phyloP scores from a whole-genome alignment of 169 alveolate species.

The Eimeria maxima region DNA sequence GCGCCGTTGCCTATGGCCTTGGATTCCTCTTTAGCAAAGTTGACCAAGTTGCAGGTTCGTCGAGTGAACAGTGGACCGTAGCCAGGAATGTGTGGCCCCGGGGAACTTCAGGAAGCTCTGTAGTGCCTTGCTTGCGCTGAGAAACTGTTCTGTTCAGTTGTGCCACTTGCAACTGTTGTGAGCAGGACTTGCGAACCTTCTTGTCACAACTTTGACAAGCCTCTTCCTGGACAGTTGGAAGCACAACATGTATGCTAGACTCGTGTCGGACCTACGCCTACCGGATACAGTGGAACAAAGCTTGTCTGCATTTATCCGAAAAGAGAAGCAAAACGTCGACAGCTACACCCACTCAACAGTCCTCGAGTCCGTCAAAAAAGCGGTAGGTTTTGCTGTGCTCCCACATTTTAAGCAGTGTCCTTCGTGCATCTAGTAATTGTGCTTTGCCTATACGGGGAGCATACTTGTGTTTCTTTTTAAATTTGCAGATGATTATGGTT shows the following conservation, averaged over 20 bases:
- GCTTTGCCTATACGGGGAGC: background rate
- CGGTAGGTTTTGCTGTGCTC: background rate
- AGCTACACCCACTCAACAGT: conserved; percentile 69
- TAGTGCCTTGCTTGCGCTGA: background rate
- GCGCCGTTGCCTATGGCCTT: conserved; percentile 75
- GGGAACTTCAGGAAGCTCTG: background rate
- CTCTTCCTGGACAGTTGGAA: conserved; percentile 50
- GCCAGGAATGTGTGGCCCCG: background rate
- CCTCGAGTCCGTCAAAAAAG: background rate
- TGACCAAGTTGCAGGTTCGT: conserved; percentile 71
- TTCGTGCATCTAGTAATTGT: background rate
- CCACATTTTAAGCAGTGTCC: background rate
- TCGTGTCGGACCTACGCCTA: conserved; percentile 28
- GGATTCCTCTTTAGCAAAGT: conserved; percentile 71
- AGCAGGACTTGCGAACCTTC: conserved; percentile 45
- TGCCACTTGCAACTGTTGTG: conserved; percentile 20
- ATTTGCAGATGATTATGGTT: conserved; percentile 26
- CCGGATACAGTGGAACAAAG: conserved; percentile 52
- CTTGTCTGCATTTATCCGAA: background rate
- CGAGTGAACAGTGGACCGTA: background rate
- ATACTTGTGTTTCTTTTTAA: background rate
- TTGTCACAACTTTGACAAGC: conserved; percentile 49
- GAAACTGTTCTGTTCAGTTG: background rate
- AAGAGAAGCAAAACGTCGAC: background rate
- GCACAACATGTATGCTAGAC: conserved; percentile 58